These are phyloP conservation scores for Pythium folliculosum DNA, from an alignment of 352 stramenopile genomes.

Conservation along the genomic window DNA sequence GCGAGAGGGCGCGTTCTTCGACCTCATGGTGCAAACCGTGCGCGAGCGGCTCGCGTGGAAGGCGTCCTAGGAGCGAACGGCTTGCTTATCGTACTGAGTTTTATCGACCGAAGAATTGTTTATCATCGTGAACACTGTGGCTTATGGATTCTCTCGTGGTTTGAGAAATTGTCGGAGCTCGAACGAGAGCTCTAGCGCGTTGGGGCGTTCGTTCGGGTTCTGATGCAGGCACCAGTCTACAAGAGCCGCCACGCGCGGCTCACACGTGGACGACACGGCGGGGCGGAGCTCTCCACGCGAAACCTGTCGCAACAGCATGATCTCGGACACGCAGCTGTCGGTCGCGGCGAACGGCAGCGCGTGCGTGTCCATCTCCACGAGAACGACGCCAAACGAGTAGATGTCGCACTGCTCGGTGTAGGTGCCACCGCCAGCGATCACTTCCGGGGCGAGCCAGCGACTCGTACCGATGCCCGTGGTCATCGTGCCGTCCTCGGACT, in stretches of 20 bases:
- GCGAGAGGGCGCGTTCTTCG: neutral
- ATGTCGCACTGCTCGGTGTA: conserved; percentile 38
- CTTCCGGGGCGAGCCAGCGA: neutral
- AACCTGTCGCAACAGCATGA: neutral
- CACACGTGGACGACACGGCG: neutral
- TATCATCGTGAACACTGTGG: neutral
- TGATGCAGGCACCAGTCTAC: neutral
- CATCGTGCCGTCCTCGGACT: neutral
- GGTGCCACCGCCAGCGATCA: neutral
- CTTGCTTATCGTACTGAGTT: no score
- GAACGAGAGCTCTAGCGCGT: neutral
- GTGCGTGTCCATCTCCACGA: conserved; percentile 19
- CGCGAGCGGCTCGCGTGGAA: conserved; percentile 4
- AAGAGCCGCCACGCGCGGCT: neutral
- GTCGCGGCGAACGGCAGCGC: neutral
- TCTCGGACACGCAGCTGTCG: neutral
- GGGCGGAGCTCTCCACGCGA: neutral
- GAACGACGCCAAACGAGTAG: conserved; percentile 55
- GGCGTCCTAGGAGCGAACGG: neutral
- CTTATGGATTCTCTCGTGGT: neutral
- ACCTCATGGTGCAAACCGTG: conserved; percentile 3
- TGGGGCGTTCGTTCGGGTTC: neutral
- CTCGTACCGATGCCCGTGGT: conserved; percentile 1
- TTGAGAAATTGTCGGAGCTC: neutral
- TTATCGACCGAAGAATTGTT: neutral